Conservation (phyloP, 2,329 filamentous ascomycete genomes). For the Pyrenochaeta sp. region DNA sequence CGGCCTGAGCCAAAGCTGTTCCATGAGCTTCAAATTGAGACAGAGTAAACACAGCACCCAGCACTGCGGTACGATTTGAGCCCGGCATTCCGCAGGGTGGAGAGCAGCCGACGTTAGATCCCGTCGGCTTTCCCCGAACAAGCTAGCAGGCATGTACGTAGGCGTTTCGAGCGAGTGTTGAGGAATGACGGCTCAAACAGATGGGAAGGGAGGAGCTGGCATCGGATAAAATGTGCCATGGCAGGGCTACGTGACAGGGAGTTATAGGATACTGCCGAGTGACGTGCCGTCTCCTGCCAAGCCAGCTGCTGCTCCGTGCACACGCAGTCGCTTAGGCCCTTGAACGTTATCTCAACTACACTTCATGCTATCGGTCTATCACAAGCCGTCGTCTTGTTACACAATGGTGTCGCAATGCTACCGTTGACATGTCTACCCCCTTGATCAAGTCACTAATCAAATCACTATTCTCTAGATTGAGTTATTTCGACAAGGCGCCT, state of each 20-base stretch:
- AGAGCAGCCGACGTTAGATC: not conserved
- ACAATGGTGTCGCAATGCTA: not conserved
- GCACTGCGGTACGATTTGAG: not conserved
- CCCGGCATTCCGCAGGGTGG: not conserved
- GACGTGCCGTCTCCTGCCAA: not conserved
- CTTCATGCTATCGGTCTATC: not conserved
- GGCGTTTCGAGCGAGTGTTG: not conserved
- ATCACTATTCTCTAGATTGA: too few relatives aligned
- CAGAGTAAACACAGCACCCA: not conserved
- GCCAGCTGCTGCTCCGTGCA: not conserved
- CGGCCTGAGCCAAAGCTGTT: not conserved
- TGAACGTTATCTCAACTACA: slow-evolving; percentile 7
- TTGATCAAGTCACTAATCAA: too few relatives aligned
- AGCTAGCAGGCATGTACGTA: not conserved
- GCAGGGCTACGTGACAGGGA: not conserved
- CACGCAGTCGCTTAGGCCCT: too few relatives aligned
- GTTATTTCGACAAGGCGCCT: too few relatives aligned
- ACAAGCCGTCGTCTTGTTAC: not conserved
- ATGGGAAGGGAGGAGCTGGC: not conserved
- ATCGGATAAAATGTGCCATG: slow-evolving; percentile 1
- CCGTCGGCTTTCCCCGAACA: not conserved
- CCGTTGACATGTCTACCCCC: too few relatives aligned
- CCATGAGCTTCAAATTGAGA: not conserved
- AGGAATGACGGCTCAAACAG: not conserved
- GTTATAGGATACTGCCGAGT: not conserved